A percentile compares a stretch with the other conserved stretches of the same genome.
phyloP scores from a whole-genome alignment of 345 rosid species.

The Euphorbia tirucalli region DNA sequence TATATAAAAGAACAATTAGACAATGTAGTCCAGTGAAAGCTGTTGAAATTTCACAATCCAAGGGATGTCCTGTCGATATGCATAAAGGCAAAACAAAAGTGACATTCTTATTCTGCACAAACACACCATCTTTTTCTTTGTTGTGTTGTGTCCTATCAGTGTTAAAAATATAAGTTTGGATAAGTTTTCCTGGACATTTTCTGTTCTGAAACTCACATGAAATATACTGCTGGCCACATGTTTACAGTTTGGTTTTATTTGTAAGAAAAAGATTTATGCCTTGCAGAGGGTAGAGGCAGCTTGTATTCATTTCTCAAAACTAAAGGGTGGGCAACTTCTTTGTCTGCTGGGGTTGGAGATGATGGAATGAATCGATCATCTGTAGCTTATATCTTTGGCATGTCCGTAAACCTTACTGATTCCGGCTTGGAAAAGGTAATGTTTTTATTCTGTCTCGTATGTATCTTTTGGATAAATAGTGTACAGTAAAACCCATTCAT shows the following conservation, averaged over 20 bases:
- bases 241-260: conserved; percentile 15
- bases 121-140: not conserved
- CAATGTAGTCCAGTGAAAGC: too few species aligned
- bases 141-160: not conserved
- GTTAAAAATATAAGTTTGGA: not conserved
- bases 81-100: not conserved
- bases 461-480: not conserved
- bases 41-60: not conserved
- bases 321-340: conserved; percentile 81
- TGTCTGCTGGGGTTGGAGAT: conserved; percentile 93
- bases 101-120: not conserved
- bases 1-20: not conserved
- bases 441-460: not conserved
- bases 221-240: conserved; percentile 1
- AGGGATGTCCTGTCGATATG: not conserved
- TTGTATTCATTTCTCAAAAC: conserved; percentile 73
- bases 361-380: conserved; percentile 90
- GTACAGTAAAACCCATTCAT: not conserved
- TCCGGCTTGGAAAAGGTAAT: conserved; percentile 84
- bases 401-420: conserved; percentile 88
- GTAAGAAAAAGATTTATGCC: conserved; percentile 17
- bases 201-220: conserved; percentile 1
- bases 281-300: conserved; percentile 98
- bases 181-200: not conserved
- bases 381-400: conserved; percentile 73